Evolutionary conservation across 2,329 filamentous ascomycete species (phyloP).

Genomic region (Fusarium sublunatum): DNA sequence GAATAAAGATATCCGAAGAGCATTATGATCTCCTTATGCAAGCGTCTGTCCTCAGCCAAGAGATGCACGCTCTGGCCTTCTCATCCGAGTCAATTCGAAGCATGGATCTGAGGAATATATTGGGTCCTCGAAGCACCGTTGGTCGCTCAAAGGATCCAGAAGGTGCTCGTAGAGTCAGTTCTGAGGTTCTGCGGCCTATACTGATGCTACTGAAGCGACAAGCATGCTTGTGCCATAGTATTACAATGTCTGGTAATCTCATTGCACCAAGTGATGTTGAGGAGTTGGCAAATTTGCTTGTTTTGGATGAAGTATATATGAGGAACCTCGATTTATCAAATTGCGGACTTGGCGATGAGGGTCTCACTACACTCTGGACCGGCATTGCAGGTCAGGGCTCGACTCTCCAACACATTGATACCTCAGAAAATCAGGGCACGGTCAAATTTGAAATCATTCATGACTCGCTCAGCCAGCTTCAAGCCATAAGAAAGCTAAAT

Average conservation of each 20-base stretch:
- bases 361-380: conserved; percentile 61
- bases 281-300: conserved; percentile 53
- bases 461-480: conserved; percentile 57
- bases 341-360: conserved; percentile 63
- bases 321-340: conserved; percentile 62
- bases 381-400: conserved; percentile 59
- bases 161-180: conserved; percentile 45
- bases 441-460: conserved; percentile 61
- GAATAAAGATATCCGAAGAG: conserved; percentile 60
- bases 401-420: conserved; percentile 61
- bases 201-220: conserved; percentile 61
- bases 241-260: conserved; percentile 62
- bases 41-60: conserved; percentile 65
- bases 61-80: conserved; percentile 67
- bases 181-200: conserved; percentile 61
- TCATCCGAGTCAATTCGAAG: conserved; percentile 66
- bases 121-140: conserved; percentile 46
- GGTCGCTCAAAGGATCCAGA: conserved; percentile 39
- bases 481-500: conserved; percentile 60
- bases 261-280: conserved; percentile 60
- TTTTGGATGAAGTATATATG: conserved; percentile 54
- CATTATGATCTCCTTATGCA: conserved; percentile 61
- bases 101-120: conserved; percentile 62
- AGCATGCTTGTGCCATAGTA: conserved; percentile 61
- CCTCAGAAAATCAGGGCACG: conserved; percentile 64